Evolutionary conservation across 495 filamentous ascomycete genomes (phyloP).

Genomic region (Talaromyces liani): DNA sequence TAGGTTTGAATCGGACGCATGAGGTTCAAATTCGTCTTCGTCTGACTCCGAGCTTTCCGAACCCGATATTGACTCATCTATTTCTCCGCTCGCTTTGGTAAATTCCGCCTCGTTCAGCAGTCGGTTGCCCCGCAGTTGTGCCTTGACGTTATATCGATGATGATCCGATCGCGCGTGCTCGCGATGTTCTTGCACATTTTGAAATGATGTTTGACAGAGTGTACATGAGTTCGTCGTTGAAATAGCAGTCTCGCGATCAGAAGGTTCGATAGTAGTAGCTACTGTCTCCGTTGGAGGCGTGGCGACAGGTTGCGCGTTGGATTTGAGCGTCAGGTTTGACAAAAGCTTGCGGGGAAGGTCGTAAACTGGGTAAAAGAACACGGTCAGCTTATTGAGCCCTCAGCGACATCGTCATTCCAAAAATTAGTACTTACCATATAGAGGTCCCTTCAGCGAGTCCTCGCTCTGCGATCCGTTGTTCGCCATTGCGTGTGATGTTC

Average conservation of each 20-base stretch:
- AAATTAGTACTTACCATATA: neutral
- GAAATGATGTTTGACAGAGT: slow-evolving; percentile 66
- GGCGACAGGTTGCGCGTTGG: slow-evolving; percentile 23
- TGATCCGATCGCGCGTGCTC: slow-evolving; percentile 85
- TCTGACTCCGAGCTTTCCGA: slow-evolving; percentile 55
- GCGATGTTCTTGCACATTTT: slow-evolving; percentile 71
- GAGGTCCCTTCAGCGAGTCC: neutral
- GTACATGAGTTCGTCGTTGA: slow-evolving; percentile 70
- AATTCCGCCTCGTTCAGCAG: slow-evolving; percentile 74
- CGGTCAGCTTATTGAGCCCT: slow-evolving; percentile 14
- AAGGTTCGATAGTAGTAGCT: slow-evolving; percentile 17
- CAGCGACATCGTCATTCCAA: neutral
- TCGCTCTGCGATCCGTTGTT: neutral
- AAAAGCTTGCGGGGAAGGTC: slow-evolving; percentile 78
- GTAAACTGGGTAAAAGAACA: slow-evolving; percentile 51
- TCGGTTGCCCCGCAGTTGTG: slow-evolving; percentile 63
- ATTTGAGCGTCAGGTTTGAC: slow-evolving; percentile 56
- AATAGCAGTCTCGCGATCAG: slow-evolving; percentile 33
- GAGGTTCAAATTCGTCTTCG: slow-evolving; percentile 45
- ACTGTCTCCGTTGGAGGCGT: slow-evolving; percentile 17
- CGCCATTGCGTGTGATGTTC: neutral
- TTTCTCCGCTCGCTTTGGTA: slow-evolving; percentile 69
- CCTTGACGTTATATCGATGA: slow-evolving; percentile 91
- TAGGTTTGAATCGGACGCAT: slow-evolving; percentile 54
- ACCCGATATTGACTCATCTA: slow-evolving; percentile 89